These are phyloP conservation scores for Uncinocarpus reesii DNA, from an alignment of 2,329 filamentous ascomycete species.

Conservation along the genomic window DNA sequence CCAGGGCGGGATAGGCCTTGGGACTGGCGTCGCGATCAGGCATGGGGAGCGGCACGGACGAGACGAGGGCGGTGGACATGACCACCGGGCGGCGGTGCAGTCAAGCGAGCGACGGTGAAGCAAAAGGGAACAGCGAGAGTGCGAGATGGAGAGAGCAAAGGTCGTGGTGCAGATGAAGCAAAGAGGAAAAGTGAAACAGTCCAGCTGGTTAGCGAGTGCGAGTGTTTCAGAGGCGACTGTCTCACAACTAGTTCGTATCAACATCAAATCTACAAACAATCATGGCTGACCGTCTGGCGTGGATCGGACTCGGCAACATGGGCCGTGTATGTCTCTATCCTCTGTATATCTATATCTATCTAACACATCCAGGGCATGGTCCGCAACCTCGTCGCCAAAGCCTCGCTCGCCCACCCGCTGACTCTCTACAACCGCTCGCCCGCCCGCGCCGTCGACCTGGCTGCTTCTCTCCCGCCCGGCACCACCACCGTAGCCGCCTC, in stretches of 20 bases:
- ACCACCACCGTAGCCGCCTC: slow-evolving; percentile 52
- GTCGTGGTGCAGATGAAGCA: not conserved
- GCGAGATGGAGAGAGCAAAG: not conserved
- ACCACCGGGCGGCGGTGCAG: not conserved
- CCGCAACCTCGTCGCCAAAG: slow-evolving; percentile 74
- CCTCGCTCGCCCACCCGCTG: slow-evolving; percentile 57
- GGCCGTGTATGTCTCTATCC: slow-evolving; percentile 16
- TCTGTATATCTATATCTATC: not conserved
- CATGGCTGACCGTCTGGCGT: slow-evolving; percentile 15
- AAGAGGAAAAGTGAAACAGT: slow-evolving; percentile 3
- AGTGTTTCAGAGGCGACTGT: not conserved
- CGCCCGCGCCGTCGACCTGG: slow-evolving; percentile 54
- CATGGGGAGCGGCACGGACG: slow-evolving; percentile 36
- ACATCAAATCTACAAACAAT: no score
- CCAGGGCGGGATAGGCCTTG: slow-evolving; percentile 35
- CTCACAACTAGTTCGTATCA: not conserved
- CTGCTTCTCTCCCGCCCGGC: slow-evolving; percentile 43
- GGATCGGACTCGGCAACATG: slow-evolving; percentile 23
- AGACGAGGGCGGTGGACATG: slow-evolving; percentile 44
- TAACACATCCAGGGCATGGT: slow-evolving; percentile 59
- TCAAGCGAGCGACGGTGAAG: not conserved
- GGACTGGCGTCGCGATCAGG: slow-evolving; percentile 38
- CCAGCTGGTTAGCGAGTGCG: not conserved
- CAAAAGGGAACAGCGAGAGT: not conserved
- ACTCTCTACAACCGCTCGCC: slow-evolving; percentile 71